These are phyloP conservation scores for Phytophthora pisi DNA, from an alignment of 352 stramenopile species.

Conservation along the genomic window DNA sequence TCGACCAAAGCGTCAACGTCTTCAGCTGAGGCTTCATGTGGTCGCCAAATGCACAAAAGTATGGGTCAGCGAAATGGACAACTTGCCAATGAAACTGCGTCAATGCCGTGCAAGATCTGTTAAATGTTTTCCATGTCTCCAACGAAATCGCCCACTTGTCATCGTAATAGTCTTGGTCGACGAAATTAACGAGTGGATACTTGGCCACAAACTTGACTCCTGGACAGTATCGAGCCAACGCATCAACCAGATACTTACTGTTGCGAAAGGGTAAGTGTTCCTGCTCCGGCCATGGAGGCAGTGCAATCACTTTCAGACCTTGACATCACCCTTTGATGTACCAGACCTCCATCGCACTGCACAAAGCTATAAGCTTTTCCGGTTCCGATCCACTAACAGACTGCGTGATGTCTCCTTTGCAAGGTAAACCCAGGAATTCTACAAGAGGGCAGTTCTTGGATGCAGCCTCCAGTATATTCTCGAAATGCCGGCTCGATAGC, in stretches of 20 bases:
- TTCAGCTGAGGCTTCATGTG: conserved; percentile 2
- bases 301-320: neutral
- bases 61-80: conserved; percentile 7
- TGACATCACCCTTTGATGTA: neutral
- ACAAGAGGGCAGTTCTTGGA: neutral
- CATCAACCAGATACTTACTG: neutral
- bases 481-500: conserved; percentile 4
- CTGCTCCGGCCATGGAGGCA: neutral
- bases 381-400: neutral
- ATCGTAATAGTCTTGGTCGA: neutral
- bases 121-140: conserved; percentile 9
- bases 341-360: neutral
- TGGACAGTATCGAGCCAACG: conserved; percentile 3
- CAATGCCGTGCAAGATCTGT: conserved; percentile 1
- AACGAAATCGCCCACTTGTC: conserved; percentile 4
- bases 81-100: conserved; percentile 1
- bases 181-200: neutral
- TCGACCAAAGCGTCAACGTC: conserved; percentile 3
- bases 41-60: conserved; percentile 12
- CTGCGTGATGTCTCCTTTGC: neutral
- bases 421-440: conserved; percentile 4
- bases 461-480: conserved; percentile 1
- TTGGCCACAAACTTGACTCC: conserved; percentile 7
- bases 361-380: neutral
- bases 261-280: neutral